A percentile compares a stretch with the other conserved stretches of the same genome.
Evolutionary conservation across 495 filamentous ascomycete genomes (phyloP).

Genomic region (Hypoxylon lenormandii): DNA sequence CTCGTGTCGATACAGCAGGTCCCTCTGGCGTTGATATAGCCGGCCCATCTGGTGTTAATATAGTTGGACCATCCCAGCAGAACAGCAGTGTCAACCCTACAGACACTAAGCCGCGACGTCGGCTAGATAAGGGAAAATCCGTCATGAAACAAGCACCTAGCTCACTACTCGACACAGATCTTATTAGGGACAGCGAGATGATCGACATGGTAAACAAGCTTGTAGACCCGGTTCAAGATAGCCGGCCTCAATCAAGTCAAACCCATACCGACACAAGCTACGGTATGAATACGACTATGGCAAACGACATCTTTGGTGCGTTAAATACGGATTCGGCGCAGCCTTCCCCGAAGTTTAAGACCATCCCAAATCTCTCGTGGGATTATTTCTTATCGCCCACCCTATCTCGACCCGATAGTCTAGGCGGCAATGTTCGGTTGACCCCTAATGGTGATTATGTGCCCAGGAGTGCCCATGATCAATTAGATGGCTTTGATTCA

Average conservation of each 20-base stretch:
- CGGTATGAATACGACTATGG: conserved; percentile 57
- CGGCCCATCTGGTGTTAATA: too few relatives aligned
- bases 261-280: conserved; percentile 52
- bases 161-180: conserved; percentile 45
- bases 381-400: conserved; percentile 56
- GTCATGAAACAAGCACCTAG: conserved; percentile 14
- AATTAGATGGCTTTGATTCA: conserved; percentile 33
- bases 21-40: neutral
- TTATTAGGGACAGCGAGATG: conserved; percentile 52
- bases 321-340: conserved; percentile 42
- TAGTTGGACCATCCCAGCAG: too few relatives aligned
- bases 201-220: conserved; percentile 59
- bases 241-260: conserved; percentile 42
- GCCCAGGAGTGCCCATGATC: conserved; percentile 44
- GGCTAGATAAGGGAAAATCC: conserved; percentile 34
- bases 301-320: conserved; percentile 53
- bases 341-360: conserved; percentile 54
- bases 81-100: neutral
- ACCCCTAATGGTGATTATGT: conserved; percentile 31
- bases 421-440: conserved; percentile 34
- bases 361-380: conserved; percentile 60
- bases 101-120: neutral
- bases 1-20: neutral
- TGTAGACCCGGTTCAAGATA: conserved; percentile 52
- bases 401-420: conserved; percentile 43